phyloP scores from a whole-genome alignment of 306 rosid species.

The Inga oerstediana region DNA sequence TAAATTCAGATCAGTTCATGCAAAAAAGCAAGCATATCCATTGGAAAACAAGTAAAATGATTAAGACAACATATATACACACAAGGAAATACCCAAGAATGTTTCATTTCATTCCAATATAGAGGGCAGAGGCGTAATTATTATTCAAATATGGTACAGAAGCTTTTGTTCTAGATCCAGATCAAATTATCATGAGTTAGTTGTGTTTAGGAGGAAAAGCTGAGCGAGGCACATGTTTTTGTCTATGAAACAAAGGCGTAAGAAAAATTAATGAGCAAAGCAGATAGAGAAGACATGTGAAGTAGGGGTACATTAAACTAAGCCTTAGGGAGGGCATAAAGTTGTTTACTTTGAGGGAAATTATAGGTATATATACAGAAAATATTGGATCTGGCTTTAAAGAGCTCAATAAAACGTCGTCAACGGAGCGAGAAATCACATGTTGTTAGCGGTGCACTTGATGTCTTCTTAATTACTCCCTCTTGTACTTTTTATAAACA shows the following conservation, averaged over 20 bases:
- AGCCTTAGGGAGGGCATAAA: slow-evolving; percentile 8
- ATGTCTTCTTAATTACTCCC: background rate
- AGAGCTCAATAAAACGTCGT: background rate
- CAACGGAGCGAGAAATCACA: slow-evolving; percentile 7
- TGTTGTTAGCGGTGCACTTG: background rate
- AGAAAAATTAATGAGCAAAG: background rate
- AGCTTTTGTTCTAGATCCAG: slow-evolving; percentile 38
- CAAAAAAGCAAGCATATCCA: background rate
- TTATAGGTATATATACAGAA: background rate
- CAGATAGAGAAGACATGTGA: slow-evolving; percentile 12
- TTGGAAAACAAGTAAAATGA: background rate
- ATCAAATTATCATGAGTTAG: slow-evolving; percentile 8
- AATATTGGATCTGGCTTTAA: background rate
- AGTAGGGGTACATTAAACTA: background rate
- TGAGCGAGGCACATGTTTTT: slow-evolving; percentile 34
- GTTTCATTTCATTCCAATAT: background rate
- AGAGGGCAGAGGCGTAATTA: background rate
- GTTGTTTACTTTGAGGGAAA: background rate
- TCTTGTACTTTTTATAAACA: no score
- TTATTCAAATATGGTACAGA: slow-evolving; percentile 12
- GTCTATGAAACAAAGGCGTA: slow-evolving; percentile 3
- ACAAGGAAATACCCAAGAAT: background rate
- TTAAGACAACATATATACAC: background rate
- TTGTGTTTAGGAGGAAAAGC: slow-evolving; percentile 26
- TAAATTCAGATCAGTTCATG: background rate